Percentiles rank a stretch among this genome's conserved stretches.
These are phyloP conservation scores for Colletotrichum sp. DNA, from an alignment of 2,329 filamentous ascomycete species.

Conservation along the genomic window DNA sequence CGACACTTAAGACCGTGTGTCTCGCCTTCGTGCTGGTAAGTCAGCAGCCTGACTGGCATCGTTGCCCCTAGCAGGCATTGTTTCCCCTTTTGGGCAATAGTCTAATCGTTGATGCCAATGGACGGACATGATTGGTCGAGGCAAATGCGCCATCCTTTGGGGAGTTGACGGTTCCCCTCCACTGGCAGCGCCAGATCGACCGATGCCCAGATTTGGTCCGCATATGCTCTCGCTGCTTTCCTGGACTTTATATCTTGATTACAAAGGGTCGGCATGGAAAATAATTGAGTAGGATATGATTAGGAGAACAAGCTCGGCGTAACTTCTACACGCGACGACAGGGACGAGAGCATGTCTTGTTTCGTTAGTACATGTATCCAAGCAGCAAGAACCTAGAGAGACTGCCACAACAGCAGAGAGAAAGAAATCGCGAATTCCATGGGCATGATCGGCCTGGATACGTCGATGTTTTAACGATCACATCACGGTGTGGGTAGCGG, in stretches of 20 bases:
- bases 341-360: too few species aligned
- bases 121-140: background rate
- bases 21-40: background rate
- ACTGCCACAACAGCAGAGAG: too few species aligned
- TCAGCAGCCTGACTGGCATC: background rate
- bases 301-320: accelerated
- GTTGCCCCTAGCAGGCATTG: background rate
- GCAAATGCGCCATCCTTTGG: background rate
- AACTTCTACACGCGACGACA: too few species aligned
- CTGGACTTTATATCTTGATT: too few species aligned
- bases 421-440: too few species aligned
- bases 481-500: background rate
- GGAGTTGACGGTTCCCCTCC: background rate
- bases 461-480: background rate
- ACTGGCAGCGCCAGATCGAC: too few species aligned
- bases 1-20: background rate
- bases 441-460: background rate
- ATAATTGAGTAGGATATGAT: accelerated
- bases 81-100: background rate
- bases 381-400: accelerated
- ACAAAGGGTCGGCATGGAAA: accelerated
- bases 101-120: background rate
- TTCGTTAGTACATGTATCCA: too few species aligned
- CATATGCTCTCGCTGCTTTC: too few species aligned
- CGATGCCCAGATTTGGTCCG: too few species aligned